Conservation (phyloP, 257 asterid genomes). For the Ajuga chamaepitys region DNA sequence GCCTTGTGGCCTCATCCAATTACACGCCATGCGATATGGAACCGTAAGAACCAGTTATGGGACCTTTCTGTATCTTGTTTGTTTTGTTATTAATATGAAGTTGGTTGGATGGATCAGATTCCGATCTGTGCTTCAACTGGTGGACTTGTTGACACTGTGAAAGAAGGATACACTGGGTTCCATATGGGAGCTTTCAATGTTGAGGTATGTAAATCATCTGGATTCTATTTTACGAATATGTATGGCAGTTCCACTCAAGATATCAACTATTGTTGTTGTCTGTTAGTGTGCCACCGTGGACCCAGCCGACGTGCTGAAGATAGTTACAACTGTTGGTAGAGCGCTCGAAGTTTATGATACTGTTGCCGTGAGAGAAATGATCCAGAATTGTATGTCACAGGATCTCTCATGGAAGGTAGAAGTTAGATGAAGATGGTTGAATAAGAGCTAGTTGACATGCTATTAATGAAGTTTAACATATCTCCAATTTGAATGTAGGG, state of each 20-base stretch:
- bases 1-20: conserved; percentile 96
- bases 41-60: conserved; percentile 42
- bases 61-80: neutral
- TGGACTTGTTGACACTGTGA: conserved; percentile 93
- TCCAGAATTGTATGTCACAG: conserved; percentile 74
- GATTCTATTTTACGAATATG: neutral
- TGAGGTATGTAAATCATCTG: conserved; percentile 36
- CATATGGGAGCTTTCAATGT: conserved; percentile 92
- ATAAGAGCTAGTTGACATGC: too few species aligned
- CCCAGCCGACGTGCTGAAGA: conserved; percentile 64
- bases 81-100: conserved; percentile 4
- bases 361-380: conserved; percentile 57
- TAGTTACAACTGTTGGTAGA: conserved; percentile 46
- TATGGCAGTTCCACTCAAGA: neutral
- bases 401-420: conserved; percentile 97
- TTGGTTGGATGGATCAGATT: conserved; percentile 35
- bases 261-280: neutral
- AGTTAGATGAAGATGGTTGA: neutral
- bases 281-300: conserved; percentile 69
- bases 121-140: conserved; percentile 95
- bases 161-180: conserved; percentile 87
- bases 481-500: conserved; percentile 29
- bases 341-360: conserved; percentile 62
- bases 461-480: neutral
- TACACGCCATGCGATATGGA: conserved; percentile 98